Base-by-base conservation (phyloP, 306 rosid species). In the Castanea sativa region DNA sequence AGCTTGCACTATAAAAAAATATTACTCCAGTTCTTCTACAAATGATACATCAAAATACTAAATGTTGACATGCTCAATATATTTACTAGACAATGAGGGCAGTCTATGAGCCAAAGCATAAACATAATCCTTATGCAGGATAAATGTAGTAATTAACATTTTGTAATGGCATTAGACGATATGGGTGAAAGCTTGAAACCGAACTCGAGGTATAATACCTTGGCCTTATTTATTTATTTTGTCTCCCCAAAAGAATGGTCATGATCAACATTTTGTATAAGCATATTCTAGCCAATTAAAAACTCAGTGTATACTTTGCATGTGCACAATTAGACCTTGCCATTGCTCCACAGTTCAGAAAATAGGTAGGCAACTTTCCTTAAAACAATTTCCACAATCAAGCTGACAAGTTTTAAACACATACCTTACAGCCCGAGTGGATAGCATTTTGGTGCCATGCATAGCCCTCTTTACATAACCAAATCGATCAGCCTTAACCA, bases 401-500 rank as follows among this genome's bases (percentile, higher is more conserved):
- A 11, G 61, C 74, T 32, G 55, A 77, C 27, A 85, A 76, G 73
- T 81, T 73, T 70, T 81, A 76, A 71, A 63, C 51, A 38, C 59
- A 55, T 92, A 94, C 99, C 98, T 91, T 63, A 95, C 89, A 89
- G 87, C 96, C 75, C 88, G 89, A 70, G 91, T 91, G 79, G 99
- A 95, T 51, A 95, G 84, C 99, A 95, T 95, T 71, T 75, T 74
- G 73, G 99, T 92, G 73, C 99, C 99, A 76, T 95, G 99, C 97
- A 95, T 92, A 72, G 97, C 99, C 87, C 99, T 91, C 83, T 92
- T 88, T 30, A 95, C 53, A 80, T 95, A 92, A 83, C 99, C 98
- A 86, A 95, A 95, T 64, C 99, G 94, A 82, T 95, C 99, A 76
- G 99, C 89, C 88, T 92, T 95, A 59, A 95, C 99, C 87, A 95